Evolutionary conservation across 371 early-diverging fungal species (phyloP), one percentile per base, ranked within the genome.

Genomic region (Dinochytrium kinnereticum): DNA sequence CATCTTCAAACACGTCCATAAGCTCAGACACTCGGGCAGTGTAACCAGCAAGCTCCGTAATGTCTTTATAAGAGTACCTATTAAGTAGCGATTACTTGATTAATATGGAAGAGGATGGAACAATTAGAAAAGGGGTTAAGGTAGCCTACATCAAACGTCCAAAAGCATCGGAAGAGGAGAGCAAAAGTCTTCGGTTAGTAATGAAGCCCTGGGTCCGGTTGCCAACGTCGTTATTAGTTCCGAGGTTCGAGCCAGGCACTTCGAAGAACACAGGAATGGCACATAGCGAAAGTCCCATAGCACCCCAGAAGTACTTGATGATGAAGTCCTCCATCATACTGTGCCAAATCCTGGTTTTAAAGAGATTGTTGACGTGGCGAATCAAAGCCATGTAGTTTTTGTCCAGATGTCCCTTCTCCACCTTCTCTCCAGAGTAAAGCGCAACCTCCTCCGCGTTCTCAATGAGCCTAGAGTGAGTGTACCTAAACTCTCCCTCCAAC

Each of bases 391-490:
- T 75, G 78, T 94, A 96, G 1, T 90, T 83, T 53, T 82, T 81
- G 69, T 93, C 86, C 69, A 96, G 78, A 65, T 93, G 90, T 2
- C 88, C 85, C 59, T 89, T 89, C 72, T 96, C 96, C 26, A 91
- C 83, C 1, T 84, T 83, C 0, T 91, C 90, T 61, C 96, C 95
- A 73, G 89, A 84, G 77, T 93, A 94, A 72, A 95, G 90, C 0
- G 94, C 94, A 69, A 96, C 89, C 78, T 96, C 96, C 76, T 96
- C 96, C 3, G 93, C 93, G 79, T 96, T 94, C 36, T 93, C 93
- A 69, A 95, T 93, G 36, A 96, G 77, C 24, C 95, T 88, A 0
- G 93, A 87, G 74, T 96, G 96, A 3, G 93, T 91, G 51, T 86
- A 89, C 39, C 96, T 89, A 87, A 92, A 96, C 73, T 95, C 93